Percentiles rank a stretch among this genome's conserved stretches.
Evolutionary conservation across 192 early-diverging fungal genomes (phyloP).

Genomic region (Coemansia sp.): DNA sequence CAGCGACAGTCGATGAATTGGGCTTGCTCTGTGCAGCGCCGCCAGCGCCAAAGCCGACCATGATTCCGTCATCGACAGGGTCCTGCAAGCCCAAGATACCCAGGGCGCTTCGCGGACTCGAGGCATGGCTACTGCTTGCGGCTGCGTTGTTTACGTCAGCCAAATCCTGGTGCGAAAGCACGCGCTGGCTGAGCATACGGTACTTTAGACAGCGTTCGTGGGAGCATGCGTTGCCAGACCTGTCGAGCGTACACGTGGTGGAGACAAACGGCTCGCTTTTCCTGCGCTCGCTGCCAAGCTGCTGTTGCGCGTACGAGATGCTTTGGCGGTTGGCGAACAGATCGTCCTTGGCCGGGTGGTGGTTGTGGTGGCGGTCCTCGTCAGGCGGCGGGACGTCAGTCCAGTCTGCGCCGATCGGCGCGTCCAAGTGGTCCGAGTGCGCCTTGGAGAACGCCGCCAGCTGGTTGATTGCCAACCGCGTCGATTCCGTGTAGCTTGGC

Average conservation of each 20-base stretch:
- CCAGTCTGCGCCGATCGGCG: conserved; percentile 1
- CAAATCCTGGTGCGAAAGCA: conserved; percentile 17
- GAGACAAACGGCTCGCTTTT: conserved; percentile 39
- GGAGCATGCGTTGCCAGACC: not conserved
- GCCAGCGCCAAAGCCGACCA: not conserved
- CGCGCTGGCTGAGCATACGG: conserved; percentile 27
- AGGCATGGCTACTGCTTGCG: not conserved
- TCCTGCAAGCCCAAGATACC: conserved; percentile 1
- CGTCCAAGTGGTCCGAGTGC: not conserved
- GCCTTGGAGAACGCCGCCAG: conserved; percentile 24
- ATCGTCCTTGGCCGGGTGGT: not conserved
- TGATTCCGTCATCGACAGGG: not conserved
- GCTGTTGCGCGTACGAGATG: conserved; percentile 13
- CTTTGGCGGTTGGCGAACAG: conserved; percentile 13
- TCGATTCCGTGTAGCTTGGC: conserved; percentile 46
- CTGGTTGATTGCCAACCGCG: conserved; percentile 31
- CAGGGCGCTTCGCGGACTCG: conserved; percentile 2
- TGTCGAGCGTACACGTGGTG: not conserved
- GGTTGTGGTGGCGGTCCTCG: not conserved
- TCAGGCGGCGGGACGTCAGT: not conserved
- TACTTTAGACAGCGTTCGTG: conserved; percentile 26
- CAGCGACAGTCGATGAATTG: not conserved
- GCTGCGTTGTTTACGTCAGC: not conserved
- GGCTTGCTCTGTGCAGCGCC: not conserved
- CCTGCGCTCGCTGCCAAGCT: conserved; percentile 10